Evolutionary conservation across 208 protist genomes (phyloP).

Genomic region (Vickermania ingenoplastis): DNA sequence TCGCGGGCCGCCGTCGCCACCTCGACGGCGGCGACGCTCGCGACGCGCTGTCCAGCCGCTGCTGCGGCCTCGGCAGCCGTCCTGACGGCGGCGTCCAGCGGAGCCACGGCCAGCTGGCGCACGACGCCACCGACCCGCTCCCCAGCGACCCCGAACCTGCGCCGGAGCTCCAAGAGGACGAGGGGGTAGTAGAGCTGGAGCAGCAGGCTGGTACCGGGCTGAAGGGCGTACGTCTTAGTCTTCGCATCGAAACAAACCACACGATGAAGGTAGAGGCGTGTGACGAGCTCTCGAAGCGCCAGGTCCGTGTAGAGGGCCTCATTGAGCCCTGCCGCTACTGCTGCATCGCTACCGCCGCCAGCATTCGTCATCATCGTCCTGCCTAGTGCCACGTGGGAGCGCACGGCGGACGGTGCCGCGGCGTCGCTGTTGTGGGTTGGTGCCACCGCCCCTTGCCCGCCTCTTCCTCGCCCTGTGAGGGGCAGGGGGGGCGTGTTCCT

Average conservation of each 20-base stretch:
- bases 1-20: neutral
- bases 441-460: too few species aligned
- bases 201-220: constrained; percentile 42
- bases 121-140: constrained; percentile 37
- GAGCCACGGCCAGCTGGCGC: constrained; percentile 47
- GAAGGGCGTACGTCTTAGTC: constrained; percentile 34
- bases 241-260: constrained; percentile 23
- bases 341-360: neutral
- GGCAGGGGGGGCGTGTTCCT: too few species aligned
- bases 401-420: neutral
- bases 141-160: constrained; percentile 46
- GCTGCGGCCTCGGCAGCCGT: constrained; percentile 20
- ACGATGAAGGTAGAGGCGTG: constrained; percentile 66
- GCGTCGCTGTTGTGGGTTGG: too few species aligned
- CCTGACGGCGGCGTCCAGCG: constrained; percentile 24
- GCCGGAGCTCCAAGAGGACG: constrained; percentile 28
- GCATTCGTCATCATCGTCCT: too few species aligned
- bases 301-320: constrained; percentile 23
- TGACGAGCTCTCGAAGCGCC: constrained; percentile 60
- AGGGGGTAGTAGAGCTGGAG: constrained; percentile 55
- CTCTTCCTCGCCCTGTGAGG: too few species aligned
- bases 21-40: neutral
- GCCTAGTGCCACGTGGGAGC: too few species aligned
- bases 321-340: constrained; percentile 3
- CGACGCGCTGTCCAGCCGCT: neutral